phyloP scores from a whole-genome alignment of 139 green algal species.

The Picochlorum sp. region DNA sequence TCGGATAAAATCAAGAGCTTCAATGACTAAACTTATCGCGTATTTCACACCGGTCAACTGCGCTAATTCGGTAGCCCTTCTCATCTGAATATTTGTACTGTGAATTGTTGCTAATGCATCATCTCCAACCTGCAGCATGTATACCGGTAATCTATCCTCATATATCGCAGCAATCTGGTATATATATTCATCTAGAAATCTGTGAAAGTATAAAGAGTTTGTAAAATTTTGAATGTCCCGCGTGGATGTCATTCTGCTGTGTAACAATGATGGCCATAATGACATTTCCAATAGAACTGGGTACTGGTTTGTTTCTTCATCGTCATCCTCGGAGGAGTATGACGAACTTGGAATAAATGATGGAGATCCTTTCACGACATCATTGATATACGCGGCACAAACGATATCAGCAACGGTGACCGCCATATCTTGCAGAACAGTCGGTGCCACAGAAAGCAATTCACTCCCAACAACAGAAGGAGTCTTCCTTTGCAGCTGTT shows the following conservation, averaged over 20 bases:
- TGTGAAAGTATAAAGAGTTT: slow-evolving; percentile 30
- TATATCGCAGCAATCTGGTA: slow-evolving; percentile 35
- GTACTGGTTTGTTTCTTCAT: neutral
- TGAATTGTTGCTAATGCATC: neutral
- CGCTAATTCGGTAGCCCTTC: neutral
- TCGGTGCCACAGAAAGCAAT: slow-evolving; percentile 18
- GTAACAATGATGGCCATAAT: slow-evolving; percentile 33
- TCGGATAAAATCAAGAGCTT: slow-evolving; percentile 1
- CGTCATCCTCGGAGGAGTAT: neutral
- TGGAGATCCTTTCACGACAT: slow-evolving; percentile 11
- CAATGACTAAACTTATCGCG: neutral
- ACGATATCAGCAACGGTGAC: slow-evolving; percentile 36
- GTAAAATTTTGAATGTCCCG: slow-evolving; percentile 45
- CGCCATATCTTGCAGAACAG: slow-evolving; percentile 43
- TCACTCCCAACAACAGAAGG: neutral
- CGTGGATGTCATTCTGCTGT: slow-evolving; percentile 34
- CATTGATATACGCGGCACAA: slow-evolving; percentile 32
- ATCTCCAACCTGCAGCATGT: neutral
- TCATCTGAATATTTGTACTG: neutral
- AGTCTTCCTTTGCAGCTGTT: too few species aligned
- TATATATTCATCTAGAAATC: slow-evolving; percentile 15
- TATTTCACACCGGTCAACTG: neutral
- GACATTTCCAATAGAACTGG: slow-evolving; percentile 7
- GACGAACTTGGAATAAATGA: neutral
- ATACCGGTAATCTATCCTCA: slow-evolving; percentile 30